Evolutionary conservation across 331 rosid genomes (phyloP).

Genomic region (Stylosanthes scabra): DNA sequence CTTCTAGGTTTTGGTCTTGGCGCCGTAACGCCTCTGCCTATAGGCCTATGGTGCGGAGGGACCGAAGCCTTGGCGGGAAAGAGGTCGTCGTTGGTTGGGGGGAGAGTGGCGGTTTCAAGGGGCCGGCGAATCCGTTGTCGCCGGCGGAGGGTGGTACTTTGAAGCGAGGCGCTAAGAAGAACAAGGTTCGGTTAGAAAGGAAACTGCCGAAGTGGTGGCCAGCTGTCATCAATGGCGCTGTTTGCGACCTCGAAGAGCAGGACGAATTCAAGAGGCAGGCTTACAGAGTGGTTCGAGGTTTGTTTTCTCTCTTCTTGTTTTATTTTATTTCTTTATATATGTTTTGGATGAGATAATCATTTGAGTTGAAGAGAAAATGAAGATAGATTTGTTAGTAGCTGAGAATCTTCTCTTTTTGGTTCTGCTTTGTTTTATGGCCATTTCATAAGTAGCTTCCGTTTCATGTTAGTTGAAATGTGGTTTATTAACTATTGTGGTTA

Average conservation of each 20-base stretch:
- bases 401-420: neutral
- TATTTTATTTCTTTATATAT: neutral
- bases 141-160: neutral
- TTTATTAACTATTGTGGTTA: conserved; percentile 1
- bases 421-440: neutral
- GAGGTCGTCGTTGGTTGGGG: conserved; percentile 74
- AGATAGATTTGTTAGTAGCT: neutral
- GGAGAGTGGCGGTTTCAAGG: conserved; percentile 8
- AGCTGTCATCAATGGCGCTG: conserved; percentile 8
- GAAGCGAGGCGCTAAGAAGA: conserved; percentile 24
- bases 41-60: conserved; percentile 69
- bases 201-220: conserved; percentile 97
- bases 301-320: neutral
- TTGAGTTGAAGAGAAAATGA: neutral
- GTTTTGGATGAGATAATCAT: neutral
- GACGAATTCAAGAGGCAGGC: conserved; percentile 69
- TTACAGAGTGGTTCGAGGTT: conserved; percentile 78
- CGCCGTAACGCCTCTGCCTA: conserved; percentile 33
- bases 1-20: conserved; percentile 46
- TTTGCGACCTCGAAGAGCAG: conserved; percentile 35
- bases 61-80: conserved; percentile 91
- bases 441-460: neutral
- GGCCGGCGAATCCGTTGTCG: conserved; percentile 43
- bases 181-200: conserved; percentile 37
- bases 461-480: conserved; percentile 7